Percentiles rank a stretch among this genome's conserved stretches.
Evolutionary conservation across 345 rosid species (phyloP).

Genomic region (Populus alba): DNA sequence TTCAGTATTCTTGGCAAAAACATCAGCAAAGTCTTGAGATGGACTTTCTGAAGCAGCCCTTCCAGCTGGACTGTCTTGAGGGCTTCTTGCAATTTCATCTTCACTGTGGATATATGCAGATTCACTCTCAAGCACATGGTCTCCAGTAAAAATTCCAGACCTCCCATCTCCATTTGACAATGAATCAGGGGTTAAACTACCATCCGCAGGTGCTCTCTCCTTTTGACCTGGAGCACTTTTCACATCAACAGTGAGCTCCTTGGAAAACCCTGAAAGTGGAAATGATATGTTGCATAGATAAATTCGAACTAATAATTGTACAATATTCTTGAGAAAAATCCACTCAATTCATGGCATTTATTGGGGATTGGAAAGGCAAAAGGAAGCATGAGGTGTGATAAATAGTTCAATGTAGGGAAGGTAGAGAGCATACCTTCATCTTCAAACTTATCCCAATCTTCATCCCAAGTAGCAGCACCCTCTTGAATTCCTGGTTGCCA

Average conservation of each 20-base stretch:
- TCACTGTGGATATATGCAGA: conserved; percentile 64
- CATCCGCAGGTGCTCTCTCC: conserved; percentile 54
- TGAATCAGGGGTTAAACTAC: conserved; percentile 47
- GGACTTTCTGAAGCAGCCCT: conserved; percentile 59
- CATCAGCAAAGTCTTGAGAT: conserved; percentile 60
- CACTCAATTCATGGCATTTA: conserved; percentile 4
- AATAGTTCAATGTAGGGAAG: not conserved
- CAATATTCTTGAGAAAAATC: conserved; percentile 1
- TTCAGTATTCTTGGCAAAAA: conserved; percentile 59
- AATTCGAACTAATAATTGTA: conserved; percentile 3
- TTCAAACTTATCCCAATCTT: conserved; percentile 98
- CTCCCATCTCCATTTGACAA: conserved; percentile 48
- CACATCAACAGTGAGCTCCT: conserved; percentile 65
- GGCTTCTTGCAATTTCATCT: conserved; percentile 81
- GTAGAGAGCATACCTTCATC: conserved; percentile 61
- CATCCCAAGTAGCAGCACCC: conserved; percentile 89
- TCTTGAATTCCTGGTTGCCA: conserved; percentile 98
- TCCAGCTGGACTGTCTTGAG: conserved; percentile 70
- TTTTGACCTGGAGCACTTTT: conserved; percentile 37
- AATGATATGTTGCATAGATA: conserved; percentile 8
- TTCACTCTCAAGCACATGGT: conserved; percentile 55
- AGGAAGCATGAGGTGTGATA: conserved; percentile 3
- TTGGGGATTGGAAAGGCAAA: not conserved
- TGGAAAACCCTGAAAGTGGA: conserved; percentile 68
- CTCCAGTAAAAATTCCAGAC: conserved; percentile 40